Conservation (phyloP, 257 asterid species). For the Galeopsis tetrahit region DNA sequence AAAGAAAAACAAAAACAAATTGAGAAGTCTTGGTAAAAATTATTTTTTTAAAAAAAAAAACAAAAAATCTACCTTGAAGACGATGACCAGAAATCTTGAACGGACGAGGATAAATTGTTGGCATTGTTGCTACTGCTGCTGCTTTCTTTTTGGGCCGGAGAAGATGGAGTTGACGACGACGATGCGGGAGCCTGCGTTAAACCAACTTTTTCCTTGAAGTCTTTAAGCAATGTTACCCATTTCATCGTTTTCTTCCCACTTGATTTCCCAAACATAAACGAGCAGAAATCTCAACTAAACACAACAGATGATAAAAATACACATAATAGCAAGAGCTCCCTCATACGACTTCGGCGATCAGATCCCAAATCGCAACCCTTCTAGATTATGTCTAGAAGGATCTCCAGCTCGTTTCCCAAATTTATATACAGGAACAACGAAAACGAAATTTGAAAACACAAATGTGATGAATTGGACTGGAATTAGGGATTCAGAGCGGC, state of each 20-base stretch:
- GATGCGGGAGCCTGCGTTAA: constrained; percentile 66
- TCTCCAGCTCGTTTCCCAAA: constrained; percentile 58
- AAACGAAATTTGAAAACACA: not conserved
- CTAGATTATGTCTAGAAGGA: constrained; percentile 64
- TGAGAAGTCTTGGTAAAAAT: constrained; percentile 35
- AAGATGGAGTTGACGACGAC: constrained; percentile 54
- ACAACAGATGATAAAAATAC: constrained; percentile 30
- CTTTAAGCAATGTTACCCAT: constrained; percentile 98
- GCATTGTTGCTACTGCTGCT: constrained; percentile 43
- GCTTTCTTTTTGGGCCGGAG: constrained; percentile 64
- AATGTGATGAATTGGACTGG: constrained; percentile 52
- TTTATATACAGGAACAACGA: constrained; percentile 30
- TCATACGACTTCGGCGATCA: constrained; percentile 66
- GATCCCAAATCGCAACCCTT: constrained; percentile 70
- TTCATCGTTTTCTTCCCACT: constrained; percentile 84
- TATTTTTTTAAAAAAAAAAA: not conserved
- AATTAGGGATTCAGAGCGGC: constrained; percentile 46
- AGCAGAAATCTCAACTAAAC: constrained; percentile 37
- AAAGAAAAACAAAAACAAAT: not conserved
- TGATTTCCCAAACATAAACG: constrained; percentile 60
- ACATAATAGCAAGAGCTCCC: constrained; percentile 48
- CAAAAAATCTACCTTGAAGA: constrained; percentile 65
- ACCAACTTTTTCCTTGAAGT: constrained; percentile 96
- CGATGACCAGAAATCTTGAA: constrained; percentile 61
- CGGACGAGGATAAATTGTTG: constrained; percentile 46